Base-by-base conservation (phyloP, 108 stramenopile species). In the Parietichytrium sp. region DNA sequence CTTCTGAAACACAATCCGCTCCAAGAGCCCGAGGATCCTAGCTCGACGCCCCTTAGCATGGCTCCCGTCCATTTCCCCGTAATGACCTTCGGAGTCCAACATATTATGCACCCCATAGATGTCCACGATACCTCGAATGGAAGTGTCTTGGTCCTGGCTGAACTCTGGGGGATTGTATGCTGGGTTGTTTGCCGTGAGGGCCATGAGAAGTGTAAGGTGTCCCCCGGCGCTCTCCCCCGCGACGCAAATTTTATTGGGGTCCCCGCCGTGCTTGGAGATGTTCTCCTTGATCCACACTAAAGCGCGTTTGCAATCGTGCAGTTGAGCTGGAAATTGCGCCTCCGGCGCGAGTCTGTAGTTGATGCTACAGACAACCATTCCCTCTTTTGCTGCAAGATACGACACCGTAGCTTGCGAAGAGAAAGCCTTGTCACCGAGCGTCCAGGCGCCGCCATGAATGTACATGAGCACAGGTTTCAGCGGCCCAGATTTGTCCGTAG, bases 241-340 rank as follows among this genome's bases (percentile, higher is more conserved):
- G 27, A 81, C 80, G 25, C 45, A 51, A 47, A n/a, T 33, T 10
- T 23, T 12, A 12, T 12, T 8, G 0, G 80, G 80, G 20, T 81
- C 80, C 12, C 29, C 80, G 2, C 80, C 80, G 25, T 54, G 26
- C 23, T 4, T 15, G 6, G 13, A 15, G 13, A 23, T 47, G 55
- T 81, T 55, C 42, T 47, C 16, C 80, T 81, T 81, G 52, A 81
- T 29, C 80, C 80, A 81, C 25, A 33, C 54, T 29, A 81, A n/a
- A 13, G 80, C 80, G 42, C 80, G 52, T 2, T 81, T 81, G 36
- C 80, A 81, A 47, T 81, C 80, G 51, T 54, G 51, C 23, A 81
- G 20, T 16, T 81, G 80, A 12, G 16, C 47, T 1, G 80, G 80
- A 10, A 1, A 81, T 12, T 20, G n/a, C 15, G 52, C 52, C 10